Conservation (phyloP, 164 flowering plant genomes). For the Platanus orientalis region DNA sequence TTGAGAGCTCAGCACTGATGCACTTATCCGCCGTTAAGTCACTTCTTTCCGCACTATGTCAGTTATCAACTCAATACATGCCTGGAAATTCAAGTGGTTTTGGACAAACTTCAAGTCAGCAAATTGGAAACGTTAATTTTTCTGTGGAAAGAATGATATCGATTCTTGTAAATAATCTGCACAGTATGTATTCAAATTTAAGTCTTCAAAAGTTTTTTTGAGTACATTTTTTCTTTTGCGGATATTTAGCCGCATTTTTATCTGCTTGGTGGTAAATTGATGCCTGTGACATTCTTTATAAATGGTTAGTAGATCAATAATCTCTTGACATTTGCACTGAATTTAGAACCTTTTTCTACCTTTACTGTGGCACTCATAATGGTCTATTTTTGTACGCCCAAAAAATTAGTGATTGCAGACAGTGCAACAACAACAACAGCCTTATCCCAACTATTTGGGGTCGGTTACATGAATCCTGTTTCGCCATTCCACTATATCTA, state of each 20-base stretch:
- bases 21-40: slow-evolving; percentile 88
- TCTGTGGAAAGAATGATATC: slow-evolving; percentile 90
- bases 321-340: slow-evolving; percentile 1
- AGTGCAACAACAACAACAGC: too few species aligned
- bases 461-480: too few species aligned
- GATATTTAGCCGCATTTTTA: not conserved
- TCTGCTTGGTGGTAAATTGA: not conserved
- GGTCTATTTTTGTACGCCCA: not conserved
- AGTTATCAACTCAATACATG: slow-evolving; percentile 63
- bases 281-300: not conserved
- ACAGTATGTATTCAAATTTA: slow-evolving; percentile 55
- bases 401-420: not conserved
- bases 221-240: not conserved
- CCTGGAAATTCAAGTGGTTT: slow-evolving; percentile 42
- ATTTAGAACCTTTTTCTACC: not conserved
- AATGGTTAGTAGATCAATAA: not conserved
- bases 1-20: slow-evolving; percentile 97
- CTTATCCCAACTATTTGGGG: too few species aligned
- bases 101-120: slow-evolving; percentile 60
- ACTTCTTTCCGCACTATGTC: slow-evolving; percentile 78
- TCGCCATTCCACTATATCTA: too few species aligned
- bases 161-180: slow-evolving; percentile 79
- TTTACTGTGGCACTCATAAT: not conserved
- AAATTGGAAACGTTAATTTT: slow-evolving; percentile 75
- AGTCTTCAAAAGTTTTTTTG: not conserved